Percentiles rank a stretch among this genome's conserved stretches.
Conservation (phyloP, 257 asterid species). For the Handroanthus guayacan region DNA sequence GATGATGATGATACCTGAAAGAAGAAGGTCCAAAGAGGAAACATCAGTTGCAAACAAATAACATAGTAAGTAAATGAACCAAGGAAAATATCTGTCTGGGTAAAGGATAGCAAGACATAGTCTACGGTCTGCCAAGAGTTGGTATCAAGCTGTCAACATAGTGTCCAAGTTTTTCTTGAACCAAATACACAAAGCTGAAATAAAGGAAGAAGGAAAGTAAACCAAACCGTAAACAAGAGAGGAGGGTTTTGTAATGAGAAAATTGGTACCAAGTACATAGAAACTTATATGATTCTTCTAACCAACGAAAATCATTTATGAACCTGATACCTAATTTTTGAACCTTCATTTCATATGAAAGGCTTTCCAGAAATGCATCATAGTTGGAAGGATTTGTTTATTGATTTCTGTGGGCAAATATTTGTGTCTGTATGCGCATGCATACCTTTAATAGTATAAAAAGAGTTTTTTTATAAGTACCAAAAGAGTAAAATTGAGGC, state of each 20-base stretch:
- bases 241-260: neutral
- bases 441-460: neutral
- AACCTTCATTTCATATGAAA: neutral
- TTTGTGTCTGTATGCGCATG: neutral
- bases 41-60: neutral
- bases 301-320: slow-evolving; percentile 4
- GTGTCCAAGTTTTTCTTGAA: neutral
- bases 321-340: neutral
- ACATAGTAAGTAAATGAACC: slow-evolving; percentile 5
- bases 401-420: neutral
- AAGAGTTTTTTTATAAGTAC: neutral
- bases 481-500: neutral
- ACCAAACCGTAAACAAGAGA: neutral
- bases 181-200: neutral
- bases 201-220: neutral
- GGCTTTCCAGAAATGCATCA: neutral
- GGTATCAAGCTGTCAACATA: neutral
- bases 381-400: neutral
- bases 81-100: neutral
- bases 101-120: neutral
- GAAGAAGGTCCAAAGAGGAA: slow-evolving; percentile 37
- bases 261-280: neutral
- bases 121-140: neutral
- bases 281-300: neutral
- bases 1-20: slow-evolving; percentile 74